phyloP scores from a whole-genome alignment of 2,329 filamentous ascomycete species.

The Calonectria naviculata region DNA sequence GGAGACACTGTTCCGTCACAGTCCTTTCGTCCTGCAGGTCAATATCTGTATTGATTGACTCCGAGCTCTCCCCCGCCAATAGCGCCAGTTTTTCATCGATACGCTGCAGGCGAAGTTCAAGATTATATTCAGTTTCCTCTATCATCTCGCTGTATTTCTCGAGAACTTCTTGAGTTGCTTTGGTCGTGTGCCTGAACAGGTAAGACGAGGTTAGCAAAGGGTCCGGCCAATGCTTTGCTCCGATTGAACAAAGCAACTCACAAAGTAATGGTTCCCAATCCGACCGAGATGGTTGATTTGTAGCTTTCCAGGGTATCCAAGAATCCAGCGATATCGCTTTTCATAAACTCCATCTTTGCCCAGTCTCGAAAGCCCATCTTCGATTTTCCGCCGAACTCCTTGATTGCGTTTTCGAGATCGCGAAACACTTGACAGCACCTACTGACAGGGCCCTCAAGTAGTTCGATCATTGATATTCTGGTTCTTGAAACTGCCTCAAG shows the following conservation, averaged over 20 bases:
- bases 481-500: constrained; percentile 38
- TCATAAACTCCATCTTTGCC: constrained; percentile 54
- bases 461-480: constrained; percentile 41
- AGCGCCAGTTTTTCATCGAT: constrained; percentile 49
- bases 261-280: constrained; percentile 50
- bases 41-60: constrained; percentile 32
- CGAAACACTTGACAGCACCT: constrained; percentile 49
- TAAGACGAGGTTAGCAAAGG: constrained; percentile 1
- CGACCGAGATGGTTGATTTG: constrained; percentile 52
- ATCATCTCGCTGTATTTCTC: constrained; percentile 52
- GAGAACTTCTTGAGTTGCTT: constrained; percentile 46
- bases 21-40: constrained; percentile 49
- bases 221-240: background rate
- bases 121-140: constrained; percentile 47
- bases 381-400: constrained; percentile 46
- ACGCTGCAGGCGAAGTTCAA: constrained; percentile 47
- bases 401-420: constrained; percentile 50
- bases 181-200: constrained; percentile 41
- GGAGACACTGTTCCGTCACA: constrained; percentile 51
- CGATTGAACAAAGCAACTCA: constrained; percentile 35
- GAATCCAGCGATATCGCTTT: constrained; percentile 52
- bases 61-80: constrained; percentile 28
- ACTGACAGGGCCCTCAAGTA: constrained; percentile 48
- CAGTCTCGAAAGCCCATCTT: constrained; percentile 50
- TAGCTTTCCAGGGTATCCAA: constrained; percentile 51